Conservation (phyloP, 495 filamentous ascomycete species). For the Chaetomium cochliodes region DNA sequence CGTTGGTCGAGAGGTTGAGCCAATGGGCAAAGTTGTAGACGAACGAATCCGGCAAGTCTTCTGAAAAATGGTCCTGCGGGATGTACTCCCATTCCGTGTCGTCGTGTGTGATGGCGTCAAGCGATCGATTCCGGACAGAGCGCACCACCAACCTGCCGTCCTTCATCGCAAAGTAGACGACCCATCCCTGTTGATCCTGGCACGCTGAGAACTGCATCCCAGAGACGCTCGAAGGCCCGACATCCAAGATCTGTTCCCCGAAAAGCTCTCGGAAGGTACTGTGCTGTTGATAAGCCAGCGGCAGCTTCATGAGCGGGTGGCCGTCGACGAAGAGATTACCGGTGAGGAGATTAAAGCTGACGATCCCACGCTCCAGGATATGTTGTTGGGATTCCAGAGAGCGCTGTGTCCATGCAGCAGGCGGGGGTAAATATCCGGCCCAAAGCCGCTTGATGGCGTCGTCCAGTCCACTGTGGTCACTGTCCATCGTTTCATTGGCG, state of each 20-base stretch:
- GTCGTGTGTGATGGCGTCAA: neutral
- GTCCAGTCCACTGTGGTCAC: constrained; percentile 11
- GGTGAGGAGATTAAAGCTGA: constrained; percentile 57
- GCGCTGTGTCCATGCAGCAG: neutral
- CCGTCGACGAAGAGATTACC: constrained; percentile 33
- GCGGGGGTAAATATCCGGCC: constrained; percentile 15
- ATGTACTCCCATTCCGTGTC: constrained; percentile 45
- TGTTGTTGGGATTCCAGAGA: constrained; percentile 1
- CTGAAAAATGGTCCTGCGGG: constrained; percentile 40
- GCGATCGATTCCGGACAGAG: neutral
- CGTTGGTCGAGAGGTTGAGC: constrained; percentile 27
- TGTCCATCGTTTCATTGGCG: neutral
- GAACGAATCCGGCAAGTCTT: constrained; percentile 49
- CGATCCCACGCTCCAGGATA: constrained; percentile 20
- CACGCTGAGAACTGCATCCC: constrained; percentile 49
- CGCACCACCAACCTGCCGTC: constrained; percentile 17
- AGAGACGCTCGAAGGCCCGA: constrained; percentile 44
- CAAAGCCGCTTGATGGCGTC: constrained; percentile 20
- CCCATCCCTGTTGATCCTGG: constrained; percentile 24
- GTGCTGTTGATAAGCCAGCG: too few species aligned
- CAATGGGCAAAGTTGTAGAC: constrained; percentile 56
- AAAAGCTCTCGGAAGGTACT: constrained; percentile 30
- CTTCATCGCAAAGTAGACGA: constrained; percentile 25
- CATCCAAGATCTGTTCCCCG: constrained; percentile 43
- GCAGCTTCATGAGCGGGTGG: too few species aligned